phyloP scores from a whole-genome alignment of 164 flowering plant genomes.

The Nymphaea thermarum region DNA sequence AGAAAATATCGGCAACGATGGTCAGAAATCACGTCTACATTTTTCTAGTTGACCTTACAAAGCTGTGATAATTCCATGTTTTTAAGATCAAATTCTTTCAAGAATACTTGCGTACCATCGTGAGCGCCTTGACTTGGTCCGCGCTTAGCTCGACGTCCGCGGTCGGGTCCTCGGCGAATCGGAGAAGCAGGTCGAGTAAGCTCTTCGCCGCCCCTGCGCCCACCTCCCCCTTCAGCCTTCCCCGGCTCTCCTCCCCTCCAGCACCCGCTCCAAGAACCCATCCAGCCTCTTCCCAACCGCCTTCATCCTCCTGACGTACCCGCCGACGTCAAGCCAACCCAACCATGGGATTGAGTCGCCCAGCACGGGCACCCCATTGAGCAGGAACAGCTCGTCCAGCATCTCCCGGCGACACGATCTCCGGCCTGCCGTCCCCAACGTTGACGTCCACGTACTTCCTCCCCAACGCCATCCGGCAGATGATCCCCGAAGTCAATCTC shows the following conservation, averaged over 20 bases:
- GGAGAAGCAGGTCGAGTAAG: constrained; percentile 49
- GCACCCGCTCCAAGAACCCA: constrained; percentile 34
- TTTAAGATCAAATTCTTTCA: too few relatives aligned
- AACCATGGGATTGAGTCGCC: constrained; percentile 58
- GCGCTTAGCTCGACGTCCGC: constrained; percentile 59
- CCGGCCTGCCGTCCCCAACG: background rate
- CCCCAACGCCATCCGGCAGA: constrained; percentile 64
- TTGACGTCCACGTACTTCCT: constrained; percentile 18
- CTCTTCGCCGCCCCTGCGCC: constrained; percentile 28
- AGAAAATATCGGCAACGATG: too few relatives aligned
- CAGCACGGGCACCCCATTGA: constrained; percentile 36
- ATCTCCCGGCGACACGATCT: constrained; percentile 15
- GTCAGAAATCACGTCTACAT: too few relatives aligned
- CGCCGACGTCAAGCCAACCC: constrained; percentile 40
- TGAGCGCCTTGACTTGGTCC: constrained; percentile 50
- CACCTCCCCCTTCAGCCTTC: too few relatives aligned
- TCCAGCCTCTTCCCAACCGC: constrained; percentile 37
- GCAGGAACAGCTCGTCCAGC: constrained; percentile 37
- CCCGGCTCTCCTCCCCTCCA: constrained; percentile 37
- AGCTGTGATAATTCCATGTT: too few relatives aligned
- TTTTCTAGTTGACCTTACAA: too few relatives aligned
- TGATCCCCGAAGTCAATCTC: constrained; percentile 28
- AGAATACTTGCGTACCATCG: constrained; percentile 44
- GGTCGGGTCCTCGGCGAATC: constrained; percentile 35
- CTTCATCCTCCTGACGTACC: constrained; percentile 49